Conservation (phyloP, 148 eudicot species). For the Talinum fruticosum region DNA sequence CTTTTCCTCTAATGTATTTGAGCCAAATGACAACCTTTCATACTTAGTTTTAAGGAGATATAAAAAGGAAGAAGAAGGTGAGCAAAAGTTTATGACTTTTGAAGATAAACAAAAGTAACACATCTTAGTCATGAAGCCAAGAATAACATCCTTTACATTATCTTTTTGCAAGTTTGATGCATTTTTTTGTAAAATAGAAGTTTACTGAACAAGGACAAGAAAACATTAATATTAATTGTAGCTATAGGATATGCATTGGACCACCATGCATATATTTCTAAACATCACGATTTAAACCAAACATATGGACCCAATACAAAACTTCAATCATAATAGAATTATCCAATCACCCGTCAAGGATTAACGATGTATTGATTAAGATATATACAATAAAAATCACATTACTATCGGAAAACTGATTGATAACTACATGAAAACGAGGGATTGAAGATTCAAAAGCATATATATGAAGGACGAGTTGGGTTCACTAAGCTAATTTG, state of each 20-base stretch:
- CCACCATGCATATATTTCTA: not conserved
- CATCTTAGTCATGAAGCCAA: constrained; percentile 15
- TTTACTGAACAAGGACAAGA: not conserved
- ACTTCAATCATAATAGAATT: not conserved
- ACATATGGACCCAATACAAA: not conserved
- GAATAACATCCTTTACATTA: not conserved
- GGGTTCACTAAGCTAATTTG: constrained; percentile 13
- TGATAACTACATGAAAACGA: not conserved
- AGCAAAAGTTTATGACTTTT: constrained; percentile 1
- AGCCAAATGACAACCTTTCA: constrained; percentile 24
- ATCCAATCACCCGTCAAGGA: not conserved
- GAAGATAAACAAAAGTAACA: constrained; percentile 18
- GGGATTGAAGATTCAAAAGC: not conserved
- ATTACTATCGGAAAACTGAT: not conserved
- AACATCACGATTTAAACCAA: not conserved
- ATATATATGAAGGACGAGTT: not conserved
- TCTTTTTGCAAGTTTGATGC: not conserved
- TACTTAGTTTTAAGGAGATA: not conserved
- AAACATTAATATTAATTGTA: not conserved
- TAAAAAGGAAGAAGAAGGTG: constrained; percentile 18
- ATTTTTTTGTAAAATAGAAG: not conserved
- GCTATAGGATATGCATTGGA: not conserved
- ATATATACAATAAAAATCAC: not conserved
- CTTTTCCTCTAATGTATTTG: not conserved
- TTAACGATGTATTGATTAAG: not conserved